Evolutionary conservation across 257 asterid genomes (phyloP), one percentile per base, ranked within the genome.

Genomic region (Lantana camara): DNA sequence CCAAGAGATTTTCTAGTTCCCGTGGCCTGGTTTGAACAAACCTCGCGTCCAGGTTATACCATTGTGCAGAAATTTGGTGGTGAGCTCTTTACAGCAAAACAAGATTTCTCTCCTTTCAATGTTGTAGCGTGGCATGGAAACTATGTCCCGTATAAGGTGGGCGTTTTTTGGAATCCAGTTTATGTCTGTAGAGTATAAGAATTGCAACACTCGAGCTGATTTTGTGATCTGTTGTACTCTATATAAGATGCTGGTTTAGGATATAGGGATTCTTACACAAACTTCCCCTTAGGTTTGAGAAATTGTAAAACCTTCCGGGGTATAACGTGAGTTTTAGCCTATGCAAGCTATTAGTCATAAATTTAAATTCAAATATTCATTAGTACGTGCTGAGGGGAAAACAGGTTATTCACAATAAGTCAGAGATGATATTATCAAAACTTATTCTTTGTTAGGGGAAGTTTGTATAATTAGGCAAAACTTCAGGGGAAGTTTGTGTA

Each of bases 41-140:
- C 61, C 52, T 60, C 78, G 35, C 68, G 74, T 60, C 99, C 96
- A 22, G 95, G 96, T 67, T 94, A 76, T 73, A 79, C 89, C 61
- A 79, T 94, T 59, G 92, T 94, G 72, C 99, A 94, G 75, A 94
- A 94, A 71, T 94, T 81, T 67, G 99, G 99, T 1, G 99, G 99
- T 52, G 91, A 90, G 68, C 95, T 94, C 66, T 94, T 94, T 56
- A 84, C 97, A 29, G 99, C 99, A 23, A 88, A 82, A 70, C 99
- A 90, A 74, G 95, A 88, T 72, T 94, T 94, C 76, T 90, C 97
- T 67, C 97, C 96, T 41, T 94, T 94, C 81, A 94, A 94, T 72
- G 97, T 94, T 70, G 93, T 83, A 34, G 96, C 97, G 13, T 94
- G 99, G 99, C 99, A 90, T 76, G 99, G 99, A 44, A 94, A 88